These are phyloP conservation scores for Pinus taeda DNA, from an alignment of 75 land plant genomes.

Conservation along the genomic window DNA sequence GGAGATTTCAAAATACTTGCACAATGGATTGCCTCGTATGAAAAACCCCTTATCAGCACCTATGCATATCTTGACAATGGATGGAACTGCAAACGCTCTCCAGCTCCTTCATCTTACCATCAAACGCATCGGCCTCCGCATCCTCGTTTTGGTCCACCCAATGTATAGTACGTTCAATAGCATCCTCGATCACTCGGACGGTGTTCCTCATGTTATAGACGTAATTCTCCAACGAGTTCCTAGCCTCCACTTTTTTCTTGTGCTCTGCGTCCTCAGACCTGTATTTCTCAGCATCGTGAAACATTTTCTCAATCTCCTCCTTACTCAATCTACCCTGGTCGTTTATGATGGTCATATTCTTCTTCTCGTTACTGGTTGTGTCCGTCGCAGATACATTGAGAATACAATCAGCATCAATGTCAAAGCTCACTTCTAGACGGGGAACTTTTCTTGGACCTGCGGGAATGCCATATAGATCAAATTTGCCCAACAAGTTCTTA, in stretches of 20 bases:
- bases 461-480: conserved; percentile 26
- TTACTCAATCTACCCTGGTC: neutral
- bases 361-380: too few species aligned
- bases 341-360: neutral
- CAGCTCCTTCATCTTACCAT: too few species aligned
- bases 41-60: too few species aligned
- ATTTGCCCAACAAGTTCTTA: conserved; percentile 30
- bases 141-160: too few species aligned
- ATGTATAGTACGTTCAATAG: too few species aligned
- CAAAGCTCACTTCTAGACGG: conserved; percentile 16
- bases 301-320: neutral
- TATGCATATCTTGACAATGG: too few species aligned
- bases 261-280: too few species aligned
- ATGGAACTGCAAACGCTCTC: too few species aligned
- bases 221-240: neutral
- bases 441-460: conserved; percentile 26
- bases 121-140: too few species aligned
- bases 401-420: conserved; percentile 19
- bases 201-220: neutral
- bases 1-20: too few species aligned
- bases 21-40: too few species aligned
- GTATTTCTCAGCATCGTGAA: too few species aligned
- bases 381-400: conserved; percentile 18
- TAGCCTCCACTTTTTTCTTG: neutral
- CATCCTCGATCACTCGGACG: neutral